A percentile compares a stretch with the other conserved stretches of the same genome.
Evolutionary conservation across 169 alveolate species (phyloP).

Genomic region (Eimeria zaria): DNA sequence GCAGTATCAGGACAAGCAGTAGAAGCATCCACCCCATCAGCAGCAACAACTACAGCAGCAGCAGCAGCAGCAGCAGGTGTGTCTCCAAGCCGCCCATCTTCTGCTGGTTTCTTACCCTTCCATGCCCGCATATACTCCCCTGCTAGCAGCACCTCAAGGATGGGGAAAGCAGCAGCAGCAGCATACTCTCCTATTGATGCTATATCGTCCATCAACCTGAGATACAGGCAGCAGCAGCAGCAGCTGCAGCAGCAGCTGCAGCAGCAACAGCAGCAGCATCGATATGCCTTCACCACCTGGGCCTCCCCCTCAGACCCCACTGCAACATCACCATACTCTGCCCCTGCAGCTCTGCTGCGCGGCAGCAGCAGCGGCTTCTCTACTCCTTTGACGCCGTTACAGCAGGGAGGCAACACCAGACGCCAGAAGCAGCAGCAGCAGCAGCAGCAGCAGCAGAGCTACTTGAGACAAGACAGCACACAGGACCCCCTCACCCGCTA

Average conservation of each 20-base stretch:
- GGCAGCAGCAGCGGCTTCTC: neutral
- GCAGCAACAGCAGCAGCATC: conserved; percentile 11
- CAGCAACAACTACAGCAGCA: neutral
- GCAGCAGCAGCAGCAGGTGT: neutral
- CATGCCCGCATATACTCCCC: conserved; percentile 65
- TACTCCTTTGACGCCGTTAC: neutral
- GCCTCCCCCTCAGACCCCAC: neutral
- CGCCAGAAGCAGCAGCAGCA: conserved; percentile 55
- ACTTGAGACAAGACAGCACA: neutral
- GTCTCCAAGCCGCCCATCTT: neutral
- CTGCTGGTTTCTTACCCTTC: neutral
- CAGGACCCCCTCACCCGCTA: neutral
- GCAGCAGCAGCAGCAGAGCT: conserved; percentile 35
- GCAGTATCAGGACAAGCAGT: neutral
- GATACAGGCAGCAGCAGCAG: conserved; percentile 28
- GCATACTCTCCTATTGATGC: conserved; percentile 83
- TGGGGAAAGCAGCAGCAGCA: neutral
- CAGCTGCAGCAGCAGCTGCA: conserved; percentile 51
- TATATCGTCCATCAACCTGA: conserved; percentile 72
- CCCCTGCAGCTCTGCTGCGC: conserved; percentile 16
- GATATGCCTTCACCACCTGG: conserved; percentile 3
- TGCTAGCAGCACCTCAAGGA: conserved; percentile 66
- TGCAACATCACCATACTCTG: neutral
- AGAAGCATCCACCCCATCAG: neutral
- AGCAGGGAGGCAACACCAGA: neutral